Evolutionary conservation across 148 eudicot genomes (phyloP), one percentile per base, ranked within the genome.

Genomic region (Mesembryanthemum crystallinum): DNA sequence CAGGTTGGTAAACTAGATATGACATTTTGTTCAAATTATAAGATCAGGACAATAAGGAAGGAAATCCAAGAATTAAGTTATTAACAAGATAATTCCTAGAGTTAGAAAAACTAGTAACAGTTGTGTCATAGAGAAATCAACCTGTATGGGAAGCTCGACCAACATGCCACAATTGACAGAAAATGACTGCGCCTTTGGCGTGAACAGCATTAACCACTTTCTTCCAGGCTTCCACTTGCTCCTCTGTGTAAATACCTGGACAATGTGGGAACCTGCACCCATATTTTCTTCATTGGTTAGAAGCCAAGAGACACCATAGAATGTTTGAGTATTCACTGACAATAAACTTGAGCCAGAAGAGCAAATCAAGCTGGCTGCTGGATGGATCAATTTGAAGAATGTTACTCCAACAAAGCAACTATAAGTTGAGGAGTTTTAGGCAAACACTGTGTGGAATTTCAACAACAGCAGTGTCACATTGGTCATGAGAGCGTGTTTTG

Each of bases 161-260:
- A 24, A 90, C 96, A 76, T 92, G 99, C 99, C 99, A 95, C 68
- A 95, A 63, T 75, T 95, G 99, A 81, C 99, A 95, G 81, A 90
- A 90, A 57, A 95, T 79, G 70, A 88, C 24, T 55, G 87, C 96
- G 35, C 97, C 97, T 57, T 88, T 91, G 76, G 87, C 88, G 68
- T 95, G 99, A 54, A 92, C 94, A 23, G 94, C 88, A 47, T 92
- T 79, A 47, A 90, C 96, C 29, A 95, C 91, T 64, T 88, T 87
- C 87, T 86, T 95, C 99, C 99, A 95, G 25, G 86, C 94, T 75
- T 90, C 88, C 27, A 89, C 92, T 85, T 92, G 97, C 80, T 89
- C 92, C 47, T 86, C 78, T 35, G 77, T 92, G 83, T 83, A 92
- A 28, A 95, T 95, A 29, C 97, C 99, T 25, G 99, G 99, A 77